These are phyloP conservation scores for Peribolospora kevripleyi DNA, from an alignment of 768 basidiomycete species.

Conservation along the genomic window DNA sequence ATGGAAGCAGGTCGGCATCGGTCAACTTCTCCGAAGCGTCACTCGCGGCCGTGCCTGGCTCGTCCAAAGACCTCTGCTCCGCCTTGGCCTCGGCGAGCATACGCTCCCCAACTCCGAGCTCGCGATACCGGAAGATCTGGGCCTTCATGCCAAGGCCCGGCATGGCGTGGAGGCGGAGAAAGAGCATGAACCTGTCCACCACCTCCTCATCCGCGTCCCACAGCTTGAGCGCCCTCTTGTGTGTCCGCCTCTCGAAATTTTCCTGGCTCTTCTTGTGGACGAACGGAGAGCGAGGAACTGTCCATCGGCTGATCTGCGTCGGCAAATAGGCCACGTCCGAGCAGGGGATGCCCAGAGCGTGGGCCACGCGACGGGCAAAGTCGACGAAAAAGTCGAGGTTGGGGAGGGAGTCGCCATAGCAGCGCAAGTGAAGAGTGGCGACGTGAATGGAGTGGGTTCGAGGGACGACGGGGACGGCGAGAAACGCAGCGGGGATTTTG, in stretches of 20 bases:
- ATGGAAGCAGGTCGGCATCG: neutral
- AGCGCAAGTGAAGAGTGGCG: conserved; percentile 59
- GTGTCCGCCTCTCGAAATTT: conserved; percentile 67
- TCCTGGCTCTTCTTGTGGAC: conserved; percentile 83
- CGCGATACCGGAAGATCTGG: conserved; percentile 46
- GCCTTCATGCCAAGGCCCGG: conserved; percentile 71
- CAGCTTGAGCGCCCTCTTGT: conserved; percentile 67
- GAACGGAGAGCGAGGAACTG: conserved; percentile 64
- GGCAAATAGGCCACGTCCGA: conserved; percentile 43
- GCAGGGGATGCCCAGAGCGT: conserved; percentile 57
- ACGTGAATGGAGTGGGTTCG: conserved; percentile 48
- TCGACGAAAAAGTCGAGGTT: conserved; percentile 56
- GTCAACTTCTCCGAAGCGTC: neutral
- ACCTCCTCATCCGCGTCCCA: conserved; percentile 65
- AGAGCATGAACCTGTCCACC: conserved; percentile 54
- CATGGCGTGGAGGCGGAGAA: conserved; percentile 47
- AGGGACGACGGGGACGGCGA: conserved; percentile 3
- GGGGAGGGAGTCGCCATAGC: conserved; percentile 31
- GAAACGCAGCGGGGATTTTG: too few relatives aligned
- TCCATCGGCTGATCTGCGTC: conserved; percentile 54
- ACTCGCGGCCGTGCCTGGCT: neutral
- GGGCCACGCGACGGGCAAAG: conserved; percentile 60
- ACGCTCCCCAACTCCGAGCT: conserved; percentile 29
- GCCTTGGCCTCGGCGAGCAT: conserved; percentile 12
- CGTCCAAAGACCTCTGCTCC: neutral